Evolutionary conservation across 371 early-diverging fungal species (phyloP).

Genomic region (Mortierella sp.): DNA sequence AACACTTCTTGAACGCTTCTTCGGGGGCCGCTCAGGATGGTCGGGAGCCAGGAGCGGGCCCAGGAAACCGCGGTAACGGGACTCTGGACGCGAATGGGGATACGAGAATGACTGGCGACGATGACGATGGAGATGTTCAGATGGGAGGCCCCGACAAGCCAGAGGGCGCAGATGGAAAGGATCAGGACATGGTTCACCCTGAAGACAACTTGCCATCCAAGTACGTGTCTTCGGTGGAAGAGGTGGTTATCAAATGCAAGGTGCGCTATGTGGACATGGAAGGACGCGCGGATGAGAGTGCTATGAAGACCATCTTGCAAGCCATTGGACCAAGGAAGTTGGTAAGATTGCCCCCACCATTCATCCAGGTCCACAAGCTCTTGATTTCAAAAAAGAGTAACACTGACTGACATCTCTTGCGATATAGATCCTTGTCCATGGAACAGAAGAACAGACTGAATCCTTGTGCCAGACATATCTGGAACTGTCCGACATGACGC

Average conservation of each 20-base stretch:
- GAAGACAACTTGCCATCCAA: slow-evolving; percentile 79
- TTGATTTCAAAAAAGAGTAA: no score
- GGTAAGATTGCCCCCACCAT: no score
- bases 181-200: slow-evolving; percentile 57
- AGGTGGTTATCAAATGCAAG: slow-evolving; percentile 74
- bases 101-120: slow-evolving; percentile 32
- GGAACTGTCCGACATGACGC: slow-evolving; percentile 71
- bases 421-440: slow-evolving; percentile 84
- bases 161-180: slow-evolving; percentile 56
- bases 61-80: no score
- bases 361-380: no score
- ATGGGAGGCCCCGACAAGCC: slow-evolving; percentile 27
- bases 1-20: slow-evolving; percentile 71
- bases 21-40: slow-evolving; percentile 48
- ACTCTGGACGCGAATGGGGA: slow-evolving; percentile 43
- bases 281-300: slow-evolving; percentile 89
- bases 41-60: slow-evolving; percentile 52
- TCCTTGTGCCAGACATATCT: slow-evolving; percentile 69
- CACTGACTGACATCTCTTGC: no score
- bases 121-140: slow-evolving; percentile 29
- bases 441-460: slow-evolving; percentile 73
- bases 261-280: slow-evolving; percentile 90
- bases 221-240: slow-evolving; percentile 67
- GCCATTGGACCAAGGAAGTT: slow-evolving; percentile 87
- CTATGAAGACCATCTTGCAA: slow-evolving; percentile 86